Percentiles rank a stretch among this genome's conserved stretches.
Evolutionary conservation across 495 filamentous ascomycete genomes (phyloP).

Genomic region (Platismatia glauca): DNA sequence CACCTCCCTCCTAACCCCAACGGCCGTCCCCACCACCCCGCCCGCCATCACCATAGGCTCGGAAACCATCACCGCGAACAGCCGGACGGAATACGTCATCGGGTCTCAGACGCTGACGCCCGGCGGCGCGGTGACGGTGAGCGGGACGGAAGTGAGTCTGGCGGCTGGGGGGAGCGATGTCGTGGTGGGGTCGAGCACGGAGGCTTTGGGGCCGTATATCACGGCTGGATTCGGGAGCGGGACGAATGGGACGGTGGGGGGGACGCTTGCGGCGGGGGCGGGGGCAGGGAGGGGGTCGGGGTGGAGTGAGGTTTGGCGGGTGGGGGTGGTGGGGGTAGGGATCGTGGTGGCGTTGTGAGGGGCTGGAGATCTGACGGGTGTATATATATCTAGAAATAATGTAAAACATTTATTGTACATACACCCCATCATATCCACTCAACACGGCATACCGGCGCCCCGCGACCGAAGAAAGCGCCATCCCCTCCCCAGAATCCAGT

Average conservation of each 20-base stretch:
- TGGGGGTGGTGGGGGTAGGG: background rate
- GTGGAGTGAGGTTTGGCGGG: background rate
- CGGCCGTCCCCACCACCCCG: background rate
- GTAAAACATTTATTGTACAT: too few relatives aligned
- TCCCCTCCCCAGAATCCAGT: too few relatives aligned
- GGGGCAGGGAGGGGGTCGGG: background rate
- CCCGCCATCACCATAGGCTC: conserved; percentile 9
- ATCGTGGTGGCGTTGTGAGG: background rate
- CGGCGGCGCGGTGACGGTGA: conserved; percentile 9
- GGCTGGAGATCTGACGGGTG: too few relatives aligned
- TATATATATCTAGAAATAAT: background rate
- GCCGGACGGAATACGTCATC: conserved; percentile 11
- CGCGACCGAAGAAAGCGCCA: too few relatives aligned
- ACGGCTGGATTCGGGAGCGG: conserved; percentile 5
- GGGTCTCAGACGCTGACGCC: conserved; percentile 20
- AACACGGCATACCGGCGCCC: too few relatives aligned
- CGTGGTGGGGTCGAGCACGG: conserved; percentile 14
- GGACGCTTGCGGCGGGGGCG: background rate
- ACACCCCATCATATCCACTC: too few relatives aligned
- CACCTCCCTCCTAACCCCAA: background rate
- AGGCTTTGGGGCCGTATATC: conserved; percentile 6
- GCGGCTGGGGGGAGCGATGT: conserved; percentile 9
- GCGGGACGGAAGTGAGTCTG: conserved; percentile 18
- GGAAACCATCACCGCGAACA: conserved; percentile 12
- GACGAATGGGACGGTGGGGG: background rate